Evolutionary conservation across 192 early-diverging fungal genomes (phyloP).

Genomic region (Coemansia sp.): DNA sequence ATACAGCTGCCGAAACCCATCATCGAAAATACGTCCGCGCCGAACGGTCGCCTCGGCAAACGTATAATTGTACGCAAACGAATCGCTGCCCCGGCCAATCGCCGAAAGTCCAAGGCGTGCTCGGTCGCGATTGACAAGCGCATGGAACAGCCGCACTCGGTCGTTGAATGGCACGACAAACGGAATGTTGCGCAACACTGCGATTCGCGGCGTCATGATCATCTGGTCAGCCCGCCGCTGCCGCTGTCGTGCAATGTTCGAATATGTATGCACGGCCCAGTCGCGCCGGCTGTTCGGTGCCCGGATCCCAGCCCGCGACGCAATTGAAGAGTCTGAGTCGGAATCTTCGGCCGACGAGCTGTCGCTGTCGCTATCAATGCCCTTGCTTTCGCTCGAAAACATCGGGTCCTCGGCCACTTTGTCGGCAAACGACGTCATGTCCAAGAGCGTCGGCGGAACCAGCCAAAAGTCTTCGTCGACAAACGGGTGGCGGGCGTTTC

Average conservation of each 20-base stretch:
- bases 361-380: neutral
- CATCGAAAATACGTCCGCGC: constrained; percentile 82
- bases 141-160: constrained; percentile 81
- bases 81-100: constrained; percentile 11
- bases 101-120: constrained; percentile 19
- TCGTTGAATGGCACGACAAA: constrained; percentile 91
- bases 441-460: constrained; percentile 32
- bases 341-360: constrained; percentile 8
- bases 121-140: constrained; percentile 69
- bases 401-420: constrained; percentile 48
- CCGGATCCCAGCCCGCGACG: constrained; percentile 2
- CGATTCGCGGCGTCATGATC: constrained; percentile 41
- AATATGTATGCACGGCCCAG: constrained; percentile 56
- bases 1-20: constrained; percentile 77
- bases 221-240: constrained; percentile 14
- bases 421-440: constrained; percentile 49
- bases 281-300: constrained; percentile 35
- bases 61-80: neutral
- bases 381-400: constrained; percentile 19
- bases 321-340: constrained; percentile 6
- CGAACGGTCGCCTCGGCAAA: constrained; percentile 58
- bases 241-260: constrained; percentile 31
- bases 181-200: constrained; percentile 77
- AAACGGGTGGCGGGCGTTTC: constrained; percentile 41
- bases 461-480: constrained; percentile 48